Percentiles rank a stretch among this genome's conserved stretches.
Conservation (phyloP, 2,329 filamentous ascomycete genomes). For the Alternaria sp. region DNA sequence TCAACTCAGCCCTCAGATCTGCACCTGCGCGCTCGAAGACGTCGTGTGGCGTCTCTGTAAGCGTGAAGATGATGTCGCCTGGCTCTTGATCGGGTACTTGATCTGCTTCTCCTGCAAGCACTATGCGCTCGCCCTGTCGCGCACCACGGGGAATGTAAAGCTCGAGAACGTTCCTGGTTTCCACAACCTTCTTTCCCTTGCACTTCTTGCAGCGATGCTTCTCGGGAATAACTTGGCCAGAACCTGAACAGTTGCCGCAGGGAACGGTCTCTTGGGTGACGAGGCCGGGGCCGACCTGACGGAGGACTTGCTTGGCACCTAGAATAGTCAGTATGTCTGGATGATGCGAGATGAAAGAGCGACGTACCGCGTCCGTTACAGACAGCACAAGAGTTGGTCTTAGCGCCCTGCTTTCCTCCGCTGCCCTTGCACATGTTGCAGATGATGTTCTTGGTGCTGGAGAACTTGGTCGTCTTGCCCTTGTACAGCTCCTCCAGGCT, state of each 20-base stretch:
- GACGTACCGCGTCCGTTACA: conserved; percentile 76
- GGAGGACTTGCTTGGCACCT: conserved; percentile 76
- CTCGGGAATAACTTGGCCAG: conserved; percentile 87
- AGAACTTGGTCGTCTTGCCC: conserved; percentile 97
- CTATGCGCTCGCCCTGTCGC: conserved; percentile 82
- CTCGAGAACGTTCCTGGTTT: conserved; percentile 92
- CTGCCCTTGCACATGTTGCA: conserved; percentile 86
- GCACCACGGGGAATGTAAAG: conserved; percentile 91
- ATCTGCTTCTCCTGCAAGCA: conserved; percentile 91
- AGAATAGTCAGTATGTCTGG: conserved; percentile 20
- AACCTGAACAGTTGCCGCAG: conserved; percentile 83
- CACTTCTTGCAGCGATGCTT: conserved; percentile 99
- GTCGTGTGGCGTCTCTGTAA: conserved; percentile 82
- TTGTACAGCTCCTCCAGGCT: conserved; percentile 95
- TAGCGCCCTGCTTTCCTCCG: conserved; percentile 91
- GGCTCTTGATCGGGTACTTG: conserved; percentile 87
- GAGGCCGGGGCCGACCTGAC: conserved; percentile 84
- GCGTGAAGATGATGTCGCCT: conserved; percentile 89
- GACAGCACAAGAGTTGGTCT: conserved; percentile 79
- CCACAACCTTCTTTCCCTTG: conserved; percentile 86
- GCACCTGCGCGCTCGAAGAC: conserved; percentile 81
- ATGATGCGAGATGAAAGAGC: background rate
- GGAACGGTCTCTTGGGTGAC: conserved; percentile 79
- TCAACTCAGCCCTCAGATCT: conserved; percentile 82
- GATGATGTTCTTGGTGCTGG: conserved; percentile 90